Evolutionary conservation across 805 yeast genomes (phyloP), one percentile per base, ranked within the genome.

Genomic region (Kodamaea hsintzibuensis): DNA sequence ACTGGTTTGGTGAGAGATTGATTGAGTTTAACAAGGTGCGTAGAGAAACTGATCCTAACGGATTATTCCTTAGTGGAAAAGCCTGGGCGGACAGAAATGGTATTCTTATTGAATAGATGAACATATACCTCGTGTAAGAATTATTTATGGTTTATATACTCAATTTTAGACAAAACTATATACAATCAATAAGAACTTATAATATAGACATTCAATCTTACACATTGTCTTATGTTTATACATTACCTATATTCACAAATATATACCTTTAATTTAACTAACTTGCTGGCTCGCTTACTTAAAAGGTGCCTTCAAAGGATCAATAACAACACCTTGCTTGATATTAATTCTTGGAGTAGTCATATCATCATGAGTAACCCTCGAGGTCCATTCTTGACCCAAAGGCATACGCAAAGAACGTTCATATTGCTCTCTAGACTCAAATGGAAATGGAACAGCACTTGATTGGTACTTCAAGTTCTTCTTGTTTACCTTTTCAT

Each of bases 341-440:
- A 89, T 86, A 57, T 89, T 79, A 42, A 95, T 86, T 63, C 89
- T 81, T 42, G 99, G 98, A 84, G 89, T 91, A 49, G 95, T 90
- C 61, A 90, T 76, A 66, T 84, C 84, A 75, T 91, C 96, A 75
- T 89, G 95, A 2, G 96, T 84, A 52, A 84, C 87, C 66, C 90
- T 84, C 6, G 96, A 83, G 7, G 93, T 85, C 98, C 98, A 95
- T 72, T 95, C 97, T 70, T 89, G 96, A 22, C 98, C 98, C 56
- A 95, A 77, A n/a, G 98, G 98, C 91, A 91, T 87, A 66, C 96
- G 82, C 64, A 95, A 77, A 4, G 96, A 85, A 66, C 97, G 83
- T 71, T 95, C 99, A 70, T 95, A 95, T 72, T 95, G 98, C 67
- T 91, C 98, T 67, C 86, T 81, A 56, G 86, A 87, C 73, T 95